Percentiles rank a stretch among this genome's conserved stretches.
Conservation (phyloP, 1,139 yeast genomes). For the Yamadazyma diospyri region DNA sequence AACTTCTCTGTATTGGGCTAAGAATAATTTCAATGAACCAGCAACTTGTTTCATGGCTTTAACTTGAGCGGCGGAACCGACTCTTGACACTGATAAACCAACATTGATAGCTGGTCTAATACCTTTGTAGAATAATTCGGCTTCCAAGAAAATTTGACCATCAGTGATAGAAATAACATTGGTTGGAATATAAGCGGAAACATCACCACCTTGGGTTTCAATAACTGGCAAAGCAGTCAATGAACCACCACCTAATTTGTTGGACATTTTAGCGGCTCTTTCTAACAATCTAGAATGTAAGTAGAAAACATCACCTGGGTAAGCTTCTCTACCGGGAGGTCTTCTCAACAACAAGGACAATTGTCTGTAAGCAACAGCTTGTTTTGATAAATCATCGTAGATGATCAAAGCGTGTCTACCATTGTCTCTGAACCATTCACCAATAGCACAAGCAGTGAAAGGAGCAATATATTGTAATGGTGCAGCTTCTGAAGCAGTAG, state of each 20-base stretch:
- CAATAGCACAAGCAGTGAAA: slow-evolving; percentile 99
- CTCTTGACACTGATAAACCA: slow-evolving; percentile 99
- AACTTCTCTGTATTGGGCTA: slow-evolving; percentile 99
- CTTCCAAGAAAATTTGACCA: slow-evolving; percentile 22
- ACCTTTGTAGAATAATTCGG: slow-evolving; percentile 99
- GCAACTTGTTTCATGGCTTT: slow-evolving; percentile 99
- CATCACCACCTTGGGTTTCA: slow-evolving; percentile 99
- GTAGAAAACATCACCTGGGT: slow-evolving; percentile 97
- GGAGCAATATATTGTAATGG: slow-evolving; percentile 99
- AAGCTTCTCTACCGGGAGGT: slow-evolving; percentile 97
- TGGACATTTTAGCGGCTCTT: slow-evolving; percentile 97
- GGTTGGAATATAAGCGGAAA: slow-evolving; percentile 76
- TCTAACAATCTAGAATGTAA: slow-evolving; percentile 93
- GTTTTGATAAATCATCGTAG: slow-evolving; percentile 98
- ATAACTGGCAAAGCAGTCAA: slow-evolving; percentile 94
- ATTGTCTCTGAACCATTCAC: slow-evolving; percentile 99
- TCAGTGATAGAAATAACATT: slow-evolving; percentile 96
- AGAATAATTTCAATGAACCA: slow-evolving; percentile 99
- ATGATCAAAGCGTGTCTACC: slow-evolving; percentile 96
- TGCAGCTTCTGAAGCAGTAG: slow-evolving; percentile 99
- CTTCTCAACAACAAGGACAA: slow-evolving; percentile 61
- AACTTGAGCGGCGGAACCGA: slow-evolving; percentile 99
- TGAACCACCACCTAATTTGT: slow-evolving; percentile 86
- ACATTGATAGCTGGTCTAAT: slow-evolving; percentile 99
- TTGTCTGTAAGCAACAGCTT: slow-evolving; percentile 99